Conservation (phyloP, 2,329 filamentous ascomycete genomes). For the Aspergillus nomiae region DNA sequence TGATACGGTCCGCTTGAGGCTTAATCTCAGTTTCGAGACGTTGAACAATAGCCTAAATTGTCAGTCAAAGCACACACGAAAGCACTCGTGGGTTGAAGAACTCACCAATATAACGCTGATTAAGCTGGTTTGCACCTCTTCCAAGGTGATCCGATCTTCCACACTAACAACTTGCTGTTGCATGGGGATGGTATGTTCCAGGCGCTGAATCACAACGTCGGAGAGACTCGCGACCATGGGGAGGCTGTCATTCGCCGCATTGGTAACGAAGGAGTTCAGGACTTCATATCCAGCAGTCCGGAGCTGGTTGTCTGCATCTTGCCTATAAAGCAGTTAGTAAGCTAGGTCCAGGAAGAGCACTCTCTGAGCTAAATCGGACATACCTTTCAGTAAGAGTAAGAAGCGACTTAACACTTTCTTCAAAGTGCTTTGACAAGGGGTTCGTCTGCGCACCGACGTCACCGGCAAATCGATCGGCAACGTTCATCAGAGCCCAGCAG, state of each 20-base stretch:
- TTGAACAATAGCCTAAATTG: slow-evolving; percentile 71
- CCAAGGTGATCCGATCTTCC: slow-evolving; percentile 91
- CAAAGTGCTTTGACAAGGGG: slow-evolving; percentile 86
- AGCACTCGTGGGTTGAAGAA: background rate
- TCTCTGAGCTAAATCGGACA: background rate
- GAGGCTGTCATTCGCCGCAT: slow-evolving; percentile 84
- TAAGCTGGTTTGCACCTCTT: slow-evolving; percentile 97
- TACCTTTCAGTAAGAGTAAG: slow-evolving; percentile 79
- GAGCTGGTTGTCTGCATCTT: slow-evolving; percentile 81
- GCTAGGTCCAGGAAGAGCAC: background rate
- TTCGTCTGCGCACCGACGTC: slow-evolving; percentile 79
- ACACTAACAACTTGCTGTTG: slow-evolving; percentile 94
- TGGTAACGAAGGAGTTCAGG: slow-evolving; percentile 89
- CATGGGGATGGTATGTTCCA: slow-evolving; percentile 86
- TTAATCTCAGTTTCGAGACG: slow-evolving; percentile 88
- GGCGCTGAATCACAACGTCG: slow-evolving; percentile 83
- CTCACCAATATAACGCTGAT: slow-evolving; percentile 77
- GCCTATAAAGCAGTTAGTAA: slow-evolving; percentile 34
- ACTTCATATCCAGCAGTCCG: slow-evolving; percentile 97
- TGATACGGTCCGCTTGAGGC: slow-evolving; percentile 89
- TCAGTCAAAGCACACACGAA: slow-evolving; percentile 11
- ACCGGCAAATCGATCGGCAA: slow-evolving; percentile 92
- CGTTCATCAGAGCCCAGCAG: slow-evolving; percentile 98
- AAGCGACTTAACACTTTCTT: slow-evolving; percentile 83
- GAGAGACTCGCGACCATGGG: slow-evolving; percentile 78